phyloP scores from a whole-genome alignment of 116 monocot species.

The Cymodocea nodosa region DNA sequence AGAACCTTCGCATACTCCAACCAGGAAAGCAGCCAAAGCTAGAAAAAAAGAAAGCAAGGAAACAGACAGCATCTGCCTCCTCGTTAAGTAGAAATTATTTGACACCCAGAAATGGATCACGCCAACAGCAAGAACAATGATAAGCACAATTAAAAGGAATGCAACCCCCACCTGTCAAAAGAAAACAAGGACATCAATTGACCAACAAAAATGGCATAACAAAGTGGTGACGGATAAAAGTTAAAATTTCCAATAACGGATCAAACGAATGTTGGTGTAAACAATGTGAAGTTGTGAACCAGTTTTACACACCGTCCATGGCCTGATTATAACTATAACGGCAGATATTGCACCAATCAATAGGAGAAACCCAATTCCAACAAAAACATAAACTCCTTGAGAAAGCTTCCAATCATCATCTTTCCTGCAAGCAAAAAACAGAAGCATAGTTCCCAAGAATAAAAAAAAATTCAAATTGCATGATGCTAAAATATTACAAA shows the following conservation, averaged over 20 bases:
- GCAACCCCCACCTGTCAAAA: slow-evolving; percentile 75
- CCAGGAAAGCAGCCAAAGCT: slow-evolving; percentile 88
- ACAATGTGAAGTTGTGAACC: not conserved
- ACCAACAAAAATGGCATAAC: not conserved
- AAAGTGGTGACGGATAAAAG: not conserved
- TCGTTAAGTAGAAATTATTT: slow-evolving; percentile 95
- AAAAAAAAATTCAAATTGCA: not conserved
- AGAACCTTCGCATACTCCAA: slow-evolving; percentile 80
- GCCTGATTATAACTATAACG: slow-evolving; percentile 57
- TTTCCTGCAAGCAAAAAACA: slow-evolving; percentile 54
- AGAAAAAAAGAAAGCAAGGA: slow-evolving; percentile 79
- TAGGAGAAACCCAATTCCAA: slow-evolving; percentile 70
- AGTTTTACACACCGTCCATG: slow-evolving; percentile 80
- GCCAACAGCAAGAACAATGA: slow-evolving; percentile 75
- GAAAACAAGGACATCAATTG: not conserved
- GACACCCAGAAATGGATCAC: slow-evolving; percentile 91
- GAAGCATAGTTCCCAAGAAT: not conserved
- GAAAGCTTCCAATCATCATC: slow-evolving; percentile 99
- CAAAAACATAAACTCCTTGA: slow-evolving; percentile 76
- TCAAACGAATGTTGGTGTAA: too few species aligned
- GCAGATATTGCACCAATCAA: slow-evolving; percentile 81
- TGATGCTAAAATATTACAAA: not conserved
- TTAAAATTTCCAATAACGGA: not conserved
- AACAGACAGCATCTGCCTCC: slow-evolving; percentile 82
- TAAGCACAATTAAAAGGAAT: slow-evolving; percentile 73